Conservation (phyloP, 257 asterid genomes). For the Coffea eugenioides region DNA sequence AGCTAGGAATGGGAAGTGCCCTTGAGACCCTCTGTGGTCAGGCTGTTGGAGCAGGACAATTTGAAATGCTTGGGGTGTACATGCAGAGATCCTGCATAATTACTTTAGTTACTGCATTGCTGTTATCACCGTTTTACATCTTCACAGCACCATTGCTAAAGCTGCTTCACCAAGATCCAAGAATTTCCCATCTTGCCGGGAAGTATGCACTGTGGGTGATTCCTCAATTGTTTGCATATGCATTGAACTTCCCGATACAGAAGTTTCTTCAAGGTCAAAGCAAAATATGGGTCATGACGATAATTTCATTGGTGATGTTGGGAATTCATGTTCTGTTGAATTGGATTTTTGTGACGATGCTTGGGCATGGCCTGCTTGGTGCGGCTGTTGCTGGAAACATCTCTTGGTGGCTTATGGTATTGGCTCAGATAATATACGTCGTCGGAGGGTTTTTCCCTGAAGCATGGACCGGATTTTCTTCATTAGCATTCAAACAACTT, state of each 20-base stretch:
- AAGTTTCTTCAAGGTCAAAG: conserved; percentile 88
- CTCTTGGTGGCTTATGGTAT: conserved; percentile 80
- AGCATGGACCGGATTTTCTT: conserved; percentile 81
- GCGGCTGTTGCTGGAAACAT: conserved; percentile 82
- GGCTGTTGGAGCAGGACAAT: conserved; percentile 35
- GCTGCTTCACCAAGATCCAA: conserved; percentile 40
- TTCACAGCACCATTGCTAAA: conserved; percentile 55
- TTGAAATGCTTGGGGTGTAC: conserved; percentile 32
- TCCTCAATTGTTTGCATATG: conserved; percentile 78
- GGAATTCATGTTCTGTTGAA: conserved; percentile 59
- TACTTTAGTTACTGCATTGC: conserved; percentile 11
- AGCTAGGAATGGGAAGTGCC: conserved; percentile 45
- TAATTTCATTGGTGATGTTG: conserved; percentile 43
- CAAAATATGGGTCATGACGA: conserved; percentile 82
- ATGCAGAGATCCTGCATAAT: conserved; percentile 41
- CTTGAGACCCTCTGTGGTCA: conserved; percentile 42
- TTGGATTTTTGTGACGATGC: conserved; percentile 61
- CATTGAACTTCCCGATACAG: conserved; percentile 71
- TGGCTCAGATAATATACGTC: conserved; percentile 68
- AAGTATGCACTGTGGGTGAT: conserved; percentile 62
- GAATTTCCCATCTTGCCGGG: conserved; percentile 58
- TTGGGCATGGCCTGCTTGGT: conserved; percentile 59
- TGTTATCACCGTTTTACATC: conserved; percentile 56
- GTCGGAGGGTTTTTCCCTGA: conserved; percentile 67
- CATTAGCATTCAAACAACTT: conserved; percentile 57